Evolutionary conservation across 2,329 filamentous ascomycete species (phyloP), one percentile per base, ranked within the genome.

Genomic region (Juglanconis oblonga): DNA sequence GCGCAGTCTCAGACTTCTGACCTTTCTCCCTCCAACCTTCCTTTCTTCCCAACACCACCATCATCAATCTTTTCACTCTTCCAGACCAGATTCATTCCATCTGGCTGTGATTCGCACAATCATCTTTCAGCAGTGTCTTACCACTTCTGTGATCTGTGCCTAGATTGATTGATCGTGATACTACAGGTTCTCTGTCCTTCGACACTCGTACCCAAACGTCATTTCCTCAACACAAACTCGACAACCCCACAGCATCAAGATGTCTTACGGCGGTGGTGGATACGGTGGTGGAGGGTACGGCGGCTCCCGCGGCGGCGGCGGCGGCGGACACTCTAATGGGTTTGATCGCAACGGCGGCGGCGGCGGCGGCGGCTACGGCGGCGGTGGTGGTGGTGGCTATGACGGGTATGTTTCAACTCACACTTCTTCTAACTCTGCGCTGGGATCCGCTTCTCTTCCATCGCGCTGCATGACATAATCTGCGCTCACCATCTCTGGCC

Each of bases 291-390:
- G 76, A 66, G 77, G 74, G 63, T 70, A 74, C 67, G 76, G 79
- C 63, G 67, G 72, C 67, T 72, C 71, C 61, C 73, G 74, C 68
- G 76, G 78, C 63, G 77, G 78, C 70, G 79, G 78, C 63, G 77
- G 78, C 70, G 79, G 78, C 68, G 78, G 80, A 64, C 77, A 82
- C 69, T 81, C 81, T 59, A 77, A 78, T 63, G 78, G 77, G 68
- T 59, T 24, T 24, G 24, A 24, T 24, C 24, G 24, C 24, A 24
- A 59, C 31, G 56, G 59, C 5, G 52, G 56, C 63, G 82, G 83
- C 67, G 78, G 80, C 67, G 74, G 78, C 62, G 78, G 79, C 63
- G 79, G 81, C 57, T 80, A 80, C 69, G 79, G 77, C 53, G 74
- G 74, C 63, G 76, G 77, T 45, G 76, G 76, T 55, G 67, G 72